A percentile compares a stretch with the other conserved stretches of the same genome.
These are phyloP conservation scores for Sporobolomyces pararoseus DNA, from an alignment of 768 basidiomycete species.

Conservation along the genomic window DNA sequence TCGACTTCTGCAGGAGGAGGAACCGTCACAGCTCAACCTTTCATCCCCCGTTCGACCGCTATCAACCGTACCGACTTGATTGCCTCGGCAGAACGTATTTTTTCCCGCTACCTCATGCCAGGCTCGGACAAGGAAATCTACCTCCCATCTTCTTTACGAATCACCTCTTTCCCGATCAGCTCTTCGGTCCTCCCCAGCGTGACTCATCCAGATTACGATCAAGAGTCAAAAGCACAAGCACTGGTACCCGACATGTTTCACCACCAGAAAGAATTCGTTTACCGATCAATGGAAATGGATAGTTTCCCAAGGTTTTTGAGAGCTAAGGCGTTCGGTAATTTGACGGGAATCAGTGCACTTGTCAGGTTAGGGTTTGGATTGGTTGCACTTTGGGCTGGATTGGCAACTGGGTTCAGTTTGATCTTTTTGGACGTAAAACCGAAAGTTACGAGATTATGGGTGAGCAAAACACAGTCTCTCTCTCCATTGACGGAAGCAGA, in stretches of 20 bases:
- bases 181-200: slow-evolving; percentile 68
- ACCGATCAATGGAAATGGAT: slow-evolving; percentile 47
- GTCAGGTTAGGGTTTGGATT: slow-evolving; percentile 80
- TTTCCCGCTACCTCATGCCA: slow-evolving; percentile 82
- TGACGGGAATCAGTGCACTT: slow-evolving; percentile 84
- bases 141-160: slow-evolving; percentile 84
- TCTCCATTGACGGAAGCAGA: neutral
- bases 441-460: slow-evolving; percentile 88
- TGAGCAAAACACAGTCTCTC: slow-evolving; percentile 56
- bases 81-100: slow-evolving; percentile 92
- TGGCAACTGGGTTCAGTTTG: slow-evolving; percentile 81
- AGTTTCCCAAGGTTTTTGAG: slow-evolving; percentile 71
- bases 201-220: slow-evolving; percentile 49
- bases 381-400: slow-evolving; percentile 87
- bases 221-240: slow-evolving; percentile 72
- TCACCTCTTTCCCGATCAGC: slow-evolving; percentile 82
- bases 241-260: slow-evolving; percentile 94
- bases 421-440: slow-evolving; percentile 91
- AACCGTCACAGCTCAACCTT: slow-evolving; percentile 64
- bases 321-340: slow-evolving; percentile 95
- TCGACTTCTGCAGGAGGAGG: slow-evolving; percentile 22
- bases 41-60: slow-evolving; percentile 85
- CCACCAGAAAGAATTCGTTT: slow-evolving; percentile 71
- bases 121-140: slow-evolving; percentile 96
- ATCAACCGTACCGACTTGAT: slow-evolving; percentile 86